phyloP scores from a whole-genome alignment of 179 eudicot genomes.

The Spergularia azorica region DNA sequence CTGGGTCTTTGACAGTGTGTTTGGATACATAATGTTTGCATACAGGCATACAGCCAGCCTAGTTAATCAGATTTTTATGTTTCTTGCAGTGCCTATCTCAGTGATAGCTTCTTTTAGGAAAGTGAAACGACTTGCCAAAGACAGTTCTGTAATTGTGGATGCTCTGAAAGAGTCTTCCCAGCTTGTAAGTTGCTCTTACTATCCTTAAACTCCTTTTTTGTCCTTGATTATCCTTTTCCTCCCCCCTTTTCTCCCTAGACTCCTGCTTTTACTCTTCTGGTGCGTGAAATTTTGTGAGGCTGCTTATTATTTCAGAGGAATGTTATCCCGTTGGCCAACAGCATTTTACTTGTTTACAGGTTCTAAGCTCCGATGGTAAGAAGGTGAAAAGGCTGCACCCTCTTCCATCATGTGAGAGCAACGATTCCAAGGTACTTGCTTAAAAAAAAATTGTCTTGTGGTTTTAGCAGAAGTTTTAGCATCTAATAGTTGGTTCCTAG shows the following conservation, averaged over 20 bases:
- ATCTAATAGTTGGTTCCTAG: slow-evolving; percentile 52
- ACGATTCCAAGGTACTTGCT: slow-evolving; percentile 64
- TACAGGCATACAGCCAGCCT: not conserved
- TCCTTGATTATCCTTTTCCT: not conserved
- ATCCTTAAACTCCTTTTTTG: not conserved
- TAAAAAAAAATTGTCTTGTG: not conserved
- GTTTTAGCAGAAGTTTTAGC: slow-evolving; percentile 19
- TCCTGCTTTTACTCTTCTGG: too few relatives aligned
- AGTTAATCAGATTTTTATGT: slow-evolving; percentile 28
- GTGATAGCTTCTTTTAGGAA: slow-evolving; percentile 80
- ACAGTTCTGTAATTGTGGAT: slow-evolving; percentile 53
- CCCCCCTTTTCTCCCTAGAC: not conserved
- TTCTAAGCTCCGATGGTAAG: slow-evolving; percentile 72
- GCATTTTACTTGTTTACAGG: slow-evolving; percentile 39
- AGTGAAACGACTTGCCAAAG: slow-evolving; percentile 74
- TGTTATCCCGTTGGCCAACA: not conserved
- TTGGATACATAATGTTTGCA: too few relatives aligned
- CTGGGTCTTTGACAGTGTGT: too few relatives aligned
- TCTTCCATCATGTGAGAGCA: slow-evolving; percentile 48
- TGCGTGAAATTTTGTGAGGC: not conserved
- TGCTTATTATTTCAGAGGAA: not conserved
- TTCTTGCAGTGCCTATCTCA: slow-evolving; percentile 75
- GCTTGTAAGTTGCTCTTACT: slow-evolving; percentile 56
- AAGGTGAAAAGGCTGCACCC: slow-evolving; percentile 83
- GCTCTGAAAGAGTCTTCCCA: slow-evolving; percentile 76